Evolutionary conservation across 331 rosid genomes (phyloP), one percentile per base, ranked within the genome.

Genomic region (Malus hybrid): DNA sequence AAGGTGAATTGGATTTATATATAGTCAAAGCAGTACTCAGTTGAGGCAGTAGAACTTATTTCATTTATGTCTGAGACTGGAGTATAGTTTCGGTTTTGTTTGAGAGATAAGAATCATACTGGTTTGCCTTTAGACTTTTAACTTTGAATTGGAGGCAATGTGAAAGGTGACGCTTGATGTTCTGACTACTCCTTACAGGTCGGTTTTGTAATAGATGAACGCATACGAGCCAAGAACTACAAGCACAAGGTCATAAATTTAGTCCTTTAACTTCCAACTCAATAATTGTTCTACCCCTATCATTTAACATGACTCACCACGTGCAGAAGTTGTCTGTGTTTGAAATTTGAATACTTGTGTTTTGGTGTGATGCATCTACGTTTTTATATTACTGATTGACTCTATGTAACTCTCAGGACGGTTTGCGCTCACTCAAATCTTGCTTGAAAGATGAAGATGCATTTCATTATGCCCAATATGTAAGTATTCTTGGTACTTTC

Each of bases 131-230:
- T 56, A 32, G 14, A 71, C 50, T 70, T 15, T 8, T 36, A 19
- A 32, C 16, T 70, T 53, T 55, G 34, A 6, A 71, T 53, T 71
- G 64, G 32, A 28, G 75, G n/a, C 20, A 20, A 55, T 32, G 34
- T 4, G 52, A 71, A 15, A 9, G 36, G 48, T 55, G 73, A 64
- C 39, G 62, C 53, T 75, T 33, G 4, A 5, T 66, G 33, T 75
- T 52, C 68, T 39, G 39, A 74, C 19, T 63, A 12, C n/a, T 13
- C 22, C 15, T 74, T 46, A 36, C 34, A 10, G 36, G 44, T 36
- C 30, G 90, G 96, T 71, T 93, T 93, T 88, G 87, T 93, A 73
- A 89, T 93, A 69, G 98, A 93, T 73, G 98, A 93, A 79, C 94
- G 98, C 69, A 89, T 93, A 28, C 85, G 89, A 83, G 90, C 80